phyloP scores from a whole-genome alignment of 257 asterid species.

The Paraleonurus japonicus region DNA sequence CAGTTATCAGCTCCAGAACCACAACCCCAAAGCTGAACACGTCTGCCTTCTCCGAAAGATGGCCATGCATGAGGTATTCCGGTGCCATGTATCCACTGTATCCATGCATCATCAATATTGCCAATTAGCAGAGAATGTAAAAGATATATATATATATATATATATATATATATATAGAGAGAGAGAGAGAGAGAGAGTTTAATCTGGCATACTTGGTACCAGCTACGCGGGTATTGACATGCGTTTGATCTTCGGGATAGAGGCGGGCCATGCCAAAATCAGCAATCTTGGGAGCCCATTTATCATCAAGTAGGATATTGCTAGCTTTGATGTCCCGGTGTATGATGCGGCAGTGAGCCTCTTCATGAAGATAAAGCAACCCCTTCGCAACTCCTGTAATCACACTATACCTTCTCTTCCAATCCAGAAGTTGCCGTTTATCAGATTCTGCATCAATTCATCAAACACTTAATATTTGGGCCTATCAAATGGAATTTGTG shows the following conservation, averaged over 20 bases:
- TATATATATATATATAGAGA: too few relatives aligned
- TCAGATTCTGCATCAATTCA: slow-evolving; percentile 38
- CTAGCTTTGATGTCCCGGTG: slow-evolving; percentile 90
- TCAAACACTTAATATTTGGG: not conserved
- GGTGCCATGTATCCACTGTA: slow-evolving; percentile 93
- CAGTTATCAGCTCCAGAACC: slow-evolving; percentile 73
- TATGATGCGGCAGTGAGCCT: slow-evolving; percentile 66
- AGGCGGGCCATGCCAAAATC: slow-evolving; percentile 91
- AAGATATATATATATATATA: not conserved
- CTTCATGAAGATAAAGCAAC: slow-evolving; percentile 78
- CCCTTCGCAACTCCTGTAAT: slow-evolving; percentile 80
- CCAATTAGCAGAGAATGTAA: not conserved
- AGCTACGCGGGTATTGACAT: slow-evolving; percentile 78
- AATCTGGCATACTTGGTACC: slow-evolving; percentile 93
- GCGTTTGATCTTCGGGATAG: slow-evolving; percentile 62
- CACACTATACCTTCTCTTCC: slow-evolving; percentile 70
- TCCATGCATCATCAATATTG: not conserved
- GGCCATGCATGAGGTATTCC: slow-evolving; percentile 74
- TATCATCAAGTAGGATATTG: slow-evolving; percentile 75
- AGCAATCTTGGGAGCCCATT: slow-evolving; percentile 80
- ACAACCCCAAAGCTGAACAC: slow-evolving; percentile 86
- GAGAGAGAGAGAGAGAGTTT: too few relatives aligned
- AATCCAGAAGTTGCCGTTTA: slow-evolving; percentile 41
- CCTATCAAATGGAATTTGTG: too few relatives aligned
- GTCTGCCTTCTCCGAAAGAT: slow-evolving; percentile 71